These are phyloP conservation scores for Candida sp. DNA, from an alignment of 1,139 yeast genomes.

Conservation along the genomic window DNA sequence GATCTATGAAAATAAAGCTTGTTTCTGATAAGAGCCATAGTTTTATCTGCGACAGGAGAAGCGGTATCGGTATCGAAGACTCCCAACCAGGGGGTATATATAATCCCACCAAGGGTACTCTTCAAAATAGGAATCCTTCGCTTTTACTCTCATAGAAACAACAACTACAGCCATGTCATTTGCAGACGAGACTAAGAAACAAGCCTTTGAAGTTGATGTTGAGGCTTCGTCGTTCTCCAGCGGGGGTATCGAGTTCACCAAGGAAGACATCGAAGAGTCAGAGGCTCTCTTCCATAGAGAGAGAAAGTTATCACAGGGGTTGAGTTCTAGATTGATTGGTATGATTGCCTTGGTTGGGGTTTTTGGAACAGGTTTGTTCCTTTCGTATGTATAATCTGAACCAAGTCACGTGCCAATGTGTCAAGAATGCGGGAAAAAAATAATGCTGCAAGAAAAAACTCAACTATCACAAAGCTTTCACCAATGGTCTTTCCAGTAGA, in stretches of 20 bases:
- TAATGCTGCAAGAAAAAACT: too few relatives aligned
- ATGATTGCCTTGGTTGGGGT: conserved; percentile 34
- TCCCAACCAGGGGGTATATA: too few relatives aligned
- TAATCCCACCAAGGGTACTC: neutral
- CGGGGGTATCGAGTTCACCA: conserved; percentile 1
- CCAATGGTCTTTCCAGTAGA: too few relatives aligned
- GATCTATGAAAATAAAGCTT: neutral
- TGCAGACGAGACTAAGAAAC: neutral
- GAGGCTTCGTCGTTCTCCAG: neutral
- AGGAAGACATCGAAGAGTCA: conserved; percentile 7
- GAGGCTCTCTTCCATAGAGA: conserved; percentile 12
- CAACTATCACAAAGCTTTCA: too few relatives aligned
- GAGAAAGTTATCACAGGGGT: conserved; percentile 12
- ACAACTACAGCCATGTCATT: neutral
- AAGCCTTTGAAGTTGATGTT: neutral
- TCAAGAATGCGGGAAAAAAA: too few relatives aligned
- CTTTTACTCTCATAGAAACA: neutral
- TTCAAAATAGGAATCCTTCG: neutral
- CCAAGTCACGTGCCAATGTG: too few relatives aligned
- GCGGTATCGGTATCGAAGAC: too few relatives aligned
- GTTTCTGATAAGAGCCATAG: neutral
- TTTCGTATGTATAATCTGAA: neutral
- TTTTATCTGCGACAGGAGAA: neutral
- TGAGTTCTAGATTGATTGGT: conserved; percentile 31
- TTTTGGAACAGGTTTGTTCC: conserved; percentile 26